phyloP scores from a whole-genome alignment of 225 moss, liverwort and hornwort species.

The Sphagnum tenellum region DNA sequence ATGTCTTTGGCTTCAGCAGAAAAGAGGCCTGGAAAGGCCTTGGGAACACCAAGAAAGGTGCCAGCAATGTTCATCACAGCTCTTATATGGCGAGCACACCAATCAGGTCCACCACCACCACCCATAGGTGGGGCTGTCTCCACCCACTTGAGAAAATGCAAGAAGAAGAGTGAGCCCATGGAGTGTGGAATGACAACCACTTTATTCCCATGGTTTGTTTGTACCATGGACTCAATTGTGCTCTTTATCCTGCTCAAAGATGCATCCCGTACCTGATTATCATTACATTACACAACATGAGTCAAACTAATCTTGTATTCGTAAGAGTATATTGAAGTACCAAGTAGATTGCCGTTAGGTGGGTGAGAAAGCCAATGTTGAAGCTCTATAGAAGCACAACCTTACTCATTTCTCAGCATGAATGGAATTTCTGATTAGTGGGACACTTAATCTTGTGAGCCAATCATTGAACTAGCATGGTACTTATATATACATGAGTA shows the following conservation, averaged over 20 bases:
- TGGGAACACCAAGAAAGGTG: conserved; percentile 84
- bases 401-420: too few species aligned
- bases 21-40: conserved; percentile 83
- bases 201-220: conserved; percentile 60
- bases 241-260: conserved; percentile 66
- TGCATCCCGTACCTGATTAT: conserved; percentile 56
- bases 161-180: conserved; percentile 88
- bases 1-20: conserved; percentile 99
- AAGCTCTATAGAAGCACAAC: too few species aligned
- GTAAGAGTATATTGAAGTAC: too few species aligned
- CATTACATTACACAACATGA: too few species aligned
- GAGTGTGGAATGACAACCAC: conserved; percentile 89
- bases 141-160: conserved; percentile 96
- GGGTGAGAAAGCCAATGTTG: too few species aligned
- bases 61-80: conserved; percentile 87
- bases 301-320: too few species aligned
- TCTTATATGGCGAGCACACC: conserved; percentile 81
- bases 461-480: too few species aligned
- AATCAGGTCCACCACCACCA: conserved; percentile 85
- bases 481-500: neutral
- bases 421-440: too few species aligned
- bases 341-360: too few species aligned
- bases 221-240: conserved; percentile 66
- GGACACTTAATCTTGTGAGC: too few species aligned
- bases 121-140: conserved; percentile 87